Evolutionary conservation across 768 basidiomycete species (phyloP), one percentile per base, ranked within the genome.

Genomic region (Dentipellis fragilis): DNA sequence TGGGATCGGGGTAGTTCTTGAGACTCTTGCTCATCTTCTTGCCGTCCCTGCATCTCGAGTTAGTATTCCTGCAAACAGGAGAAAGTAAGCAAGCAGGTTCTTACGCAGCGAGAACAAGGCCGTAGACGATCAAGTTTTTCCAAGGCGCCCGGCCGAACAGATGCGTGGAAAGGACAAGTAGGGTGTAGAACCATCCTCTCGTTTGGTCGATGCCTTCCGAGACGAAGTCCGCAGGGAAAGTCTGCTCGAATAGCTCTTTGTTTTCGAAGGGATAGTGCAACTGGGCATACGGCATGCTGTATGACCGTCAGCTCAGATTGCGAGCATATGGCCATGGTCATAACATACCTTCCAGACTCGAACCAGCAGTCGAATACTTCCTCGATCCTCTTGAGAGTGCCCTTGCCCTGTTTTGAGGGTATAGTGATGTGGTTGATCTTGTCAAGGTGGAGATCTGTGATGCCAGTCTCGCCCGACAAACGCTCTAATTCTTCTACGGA

Each of bases 351-450:
- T 73, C 96, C 96, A 4, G 95, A 98, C 72, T 99, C 96, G 66
- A 99, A 99, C 96, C 96, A 99, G 66, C 96, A 99, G 67, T 99
- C 96, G 66, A 99, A 98, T 38, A 99, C 93, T 69, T 98, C 96
- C 57, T 96, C 91, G n/a, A 97, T 78, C 50, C 96, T 85, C 70
- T 80, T 89, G 21, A 99, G 72, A 10, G 71, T 70, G 14, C 95
- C 95, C 63, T 91, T 94, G 52, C 94, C 95, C 67, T 81, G 72
- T 66, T 85, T 75, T 17, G 93, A 96, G 10, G 95, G 96, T 64
- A 98, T 97, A 51, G 91, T 94, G 72, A 99, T 89, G 66, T 91
- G 83, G 67, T 98, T 94, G 64, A 99, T 93, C 65, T 83, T 90
- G 60, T 99, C 93, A 54, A 94, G 77, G 71, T 98, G 95, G 46